These are phyloP conservation scores for Pichia phayaonensis DNA, from an alignment of 805 yeast genomes.

Conservation along the genomic window DNA sequence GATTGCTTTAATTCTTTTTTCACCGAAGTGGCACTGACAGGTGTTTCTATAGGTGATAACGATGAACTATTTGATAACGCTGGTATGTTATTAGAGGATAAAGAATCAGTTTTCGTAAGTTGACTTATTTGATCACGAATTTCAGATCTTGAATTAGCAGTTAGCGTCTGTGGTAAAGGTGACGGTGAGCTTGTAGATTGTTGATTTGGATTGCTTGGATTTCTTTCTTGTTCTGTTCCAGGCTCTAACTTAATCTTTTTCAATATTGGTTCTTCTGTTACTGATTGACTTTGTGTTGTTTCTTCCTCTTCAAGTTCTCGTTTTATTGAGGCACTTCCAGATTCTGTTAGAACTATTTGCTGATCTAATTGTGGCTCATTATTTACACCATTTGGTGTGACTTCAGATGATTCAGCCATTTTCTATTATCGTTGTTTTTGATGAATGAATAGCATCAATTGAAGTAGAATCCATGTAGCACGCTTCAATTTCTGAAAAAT, in stretches of 20 bases:
- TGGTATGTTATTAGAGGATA: not conserved
- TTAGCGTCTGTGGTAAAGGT: slow-evolving; percentile 18
- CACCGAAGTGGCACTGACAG: not conserved
- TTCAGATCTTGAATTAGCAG: not conserved
- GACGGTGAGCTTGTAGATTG: not conserved
- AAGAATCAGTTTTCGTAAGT: not conserved
- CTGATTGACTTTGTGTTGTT: not conserved
- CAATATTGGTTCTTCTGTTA: not conserved
- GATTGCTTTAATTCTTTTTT: not conserved
- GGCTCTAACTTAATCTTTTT: not conserved
- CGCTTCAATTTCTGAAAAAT: too few relatives aligned
- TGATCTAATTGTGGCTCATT: not conserved
- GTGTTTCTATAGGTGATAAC: not conserved
- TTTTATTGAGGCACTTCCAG: not conserved
- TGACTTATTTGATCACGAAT: not conserved
- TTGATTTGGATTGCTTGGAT: slow-evolving; percentile 14
- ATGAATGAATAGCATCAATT: too few relatives aligned
- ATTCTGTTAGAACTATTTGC: not conserved
- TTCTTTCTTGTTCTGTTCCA: not conserved
- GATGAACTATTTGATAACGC: not conserved
- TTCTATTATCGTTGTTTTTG: not conserved
- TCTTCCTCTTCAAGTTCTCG: not conserved
- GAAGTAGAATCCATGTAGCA: not conserved
- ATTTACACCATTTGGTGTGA: not conserved
- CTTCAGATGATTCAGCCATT: not conserved